phyloP scores from a whole-genome alignment of 2,329 filamentous ascomycete species.

The Fusarium euwallaceae region DNA sequence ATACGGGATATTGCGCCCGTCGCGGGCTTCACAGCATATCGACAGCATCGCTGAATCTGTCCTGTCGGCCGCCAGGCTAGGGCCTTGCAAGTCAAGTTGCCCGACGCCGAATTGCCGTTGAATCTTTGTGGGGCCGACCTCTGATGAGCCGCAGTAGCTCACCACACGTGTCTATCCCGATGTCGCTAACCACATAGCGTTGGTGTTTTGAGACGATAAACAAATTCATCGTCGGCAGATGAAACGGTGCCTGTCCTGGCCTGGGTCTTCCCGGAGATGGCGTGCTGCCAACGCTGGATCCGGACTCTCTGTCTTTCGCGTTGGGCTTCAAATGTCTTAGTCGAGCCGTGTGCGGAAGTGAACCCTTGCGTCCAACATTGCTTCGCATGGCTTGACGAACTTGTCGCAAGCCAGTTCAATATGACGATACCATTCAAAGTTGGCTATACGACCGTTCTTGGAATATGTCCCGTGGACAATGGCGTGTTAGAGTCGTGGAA shows the following conservation, averaged over 20 bases:
- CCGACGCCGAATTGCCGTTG: background rate
- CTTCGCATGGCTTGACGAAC: background rate
- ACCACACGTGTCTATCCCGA: slow-evolving; percentile 15
- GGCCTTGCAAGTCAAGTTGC: background rate
- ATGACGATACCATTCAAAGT: background rate
- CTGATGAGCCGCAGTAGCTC: slow-evolving; percentile 8
- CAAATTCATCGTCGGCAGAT: slow-evolving; percentile 2
- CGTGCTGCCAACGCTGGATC: background rate
- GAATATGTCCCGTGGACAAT: background rate
- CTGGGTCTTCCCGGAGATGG: background rate
- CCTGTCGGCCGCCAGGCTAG: background rate
- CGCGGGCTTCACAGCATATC: background rate
- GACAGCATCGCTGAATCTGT: background rate
- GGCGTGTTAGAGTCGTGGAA: background rate
- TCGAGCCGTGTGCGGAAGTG: background rate
- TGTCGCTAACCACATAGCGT: slow-evolving; percentile 7
- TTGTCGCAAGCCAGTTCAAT: background rate
- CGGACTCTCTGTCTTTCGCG: background rate
- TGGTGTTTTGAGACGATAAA: background rate
- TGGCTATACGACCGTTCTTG: background rate
- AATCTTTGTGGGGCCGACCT: slow-evolving; percentile 7
- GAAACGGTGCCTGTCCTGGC: background rate
- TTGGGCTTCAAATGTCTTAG: background rate
- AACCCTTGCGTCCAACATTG: background rate
- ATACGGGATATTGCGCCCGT: slow-evolving; percentile 2